Conservation (phyloP, 768 basidiomycete species). For the Mycena filopes region DNA sequence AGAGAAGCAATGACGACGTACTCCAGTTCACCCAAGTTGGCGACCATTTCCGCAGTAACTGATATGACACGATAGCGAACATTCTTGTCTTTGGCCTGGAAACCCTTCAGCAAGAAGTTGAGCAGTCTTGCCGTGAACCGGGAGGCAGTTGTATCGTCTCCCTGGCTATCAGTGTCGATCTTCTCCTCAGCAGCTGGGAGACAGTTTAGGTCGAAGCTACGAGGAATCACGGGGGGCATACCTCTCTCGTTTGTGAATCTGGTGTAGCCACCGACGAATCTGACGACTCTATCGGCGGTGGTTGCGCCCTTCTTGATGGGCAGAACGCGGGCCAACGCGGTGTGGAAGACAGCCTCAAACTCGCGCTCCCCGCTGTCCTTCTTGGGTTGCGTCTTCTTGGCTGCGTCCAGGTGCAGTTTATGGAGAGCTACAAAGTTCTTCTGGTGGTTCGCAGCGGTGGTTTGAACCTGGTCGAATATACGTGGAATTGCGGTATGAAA, state of each 20-base stretch:
- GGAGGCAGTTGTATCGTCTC: conserved; percentile 71
- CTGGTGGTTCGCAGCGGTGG: conserved; percentile 80
- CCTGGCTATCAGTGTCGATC: conserved; percentile 53
- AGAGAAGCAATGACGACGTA: conserved; percentile 51
- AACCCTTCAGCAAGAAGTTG: conserved; percentile 77
- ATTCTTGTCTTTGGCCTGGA: conserved; percentile 87
- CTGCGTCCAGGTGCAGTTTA: conserved; percentile 79
- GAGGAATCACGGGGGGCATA: conserved; percentile 42
- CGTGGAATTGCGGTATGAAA: conserved; percentile 55
- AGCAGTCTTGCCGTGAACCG: conserved; percentile 76
- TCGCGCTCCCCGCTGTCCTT: conserved; percentile 80
- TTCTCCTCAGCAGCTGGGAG: conserved; percentile 52
- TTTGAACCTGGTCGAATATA: conserved; percentile 86
- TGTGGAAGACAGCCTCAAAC: conserved; percentile 75
- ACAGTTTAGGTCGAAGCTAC: not conserved
- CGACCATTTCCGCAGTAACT: conserved; percentile 82
- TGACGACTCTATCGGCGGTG: conserved; percentile 81
- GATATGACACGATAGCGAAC: conserved; percentile 85
- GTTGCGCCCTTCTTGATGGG: conserved; percentile 83
- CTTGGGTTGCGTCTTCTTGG: conserved; percentile 54
- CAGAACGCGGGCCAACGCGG: conserved; percentile 69
- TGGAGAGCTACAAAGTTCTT: conserved; percentile 89
- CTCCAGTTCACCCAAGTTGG: conserved; percentile 88
- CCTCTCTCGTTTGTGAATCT: conserved; percentile 83
- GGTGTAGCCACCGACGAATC: conserved; percentile 85